Evolutionary conservation across 1,139 yeast genomes (phyloP), one percentile per base, ranked within the genome.

Genomic region (Debaryomyces nepalensis): DNA sequence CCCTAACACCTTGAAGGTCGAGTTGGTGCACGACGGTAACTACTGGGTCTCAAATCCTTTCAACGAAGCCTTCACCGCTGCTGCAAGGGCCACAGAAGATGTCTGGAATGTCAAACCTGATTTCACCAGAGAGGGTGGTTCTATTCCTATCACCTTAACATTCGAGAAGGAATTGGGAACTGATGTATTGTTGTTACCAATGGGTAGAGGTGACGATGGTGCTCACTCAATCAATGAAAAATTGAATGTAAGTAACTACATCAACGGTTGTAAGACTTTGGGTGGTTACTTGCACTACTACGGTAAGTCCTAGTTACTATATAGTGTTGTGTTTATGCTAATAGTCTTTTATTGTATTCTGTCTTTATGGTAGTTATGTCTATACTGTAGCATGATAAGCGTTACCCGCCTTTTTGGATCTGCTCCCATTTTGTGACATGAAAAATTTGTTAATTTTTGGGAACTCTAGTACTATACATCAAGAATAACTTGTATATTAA

Each of bases 191-290:
- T 75, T 93, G 59, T 79, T 93, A 57, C 99, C 99, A 51, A 87
- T 93, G 87, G 99, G 99, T 53, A 85, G 96, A 69, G 99, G 98
- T 57, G 98, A 93, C 63, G 99, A 95, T 59, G 99, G 99, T 55
- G 99, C 99, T 39, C 99, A 95, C 66, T 89, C 97, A 21, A 89
- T 93, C 58, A 93, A 93, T 62, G 99, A 95, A 70, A 95, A 95
- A 74, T 73, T 95, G 59, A 87, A 95, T 63, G 73, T 89, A 41
- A 71, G 87, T 53, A 95, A 95, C 75, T 95, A 88, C 68, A 83
- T 93, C 55, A 87, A 88, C 61, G 99, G 99, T 49, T 84, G 87
- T 60, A 95, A 95, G 76, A 86, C 97, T 20, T 79, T 93, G 68
- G 88, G 95, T 52, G 96, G 97, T 16, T 93, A 89, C 69, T 77